Evolutionary conservation across 2,329 filamentous ascomycete genomes (phyloP).

Genomic region (Lithohypha guttulata): DNA sequence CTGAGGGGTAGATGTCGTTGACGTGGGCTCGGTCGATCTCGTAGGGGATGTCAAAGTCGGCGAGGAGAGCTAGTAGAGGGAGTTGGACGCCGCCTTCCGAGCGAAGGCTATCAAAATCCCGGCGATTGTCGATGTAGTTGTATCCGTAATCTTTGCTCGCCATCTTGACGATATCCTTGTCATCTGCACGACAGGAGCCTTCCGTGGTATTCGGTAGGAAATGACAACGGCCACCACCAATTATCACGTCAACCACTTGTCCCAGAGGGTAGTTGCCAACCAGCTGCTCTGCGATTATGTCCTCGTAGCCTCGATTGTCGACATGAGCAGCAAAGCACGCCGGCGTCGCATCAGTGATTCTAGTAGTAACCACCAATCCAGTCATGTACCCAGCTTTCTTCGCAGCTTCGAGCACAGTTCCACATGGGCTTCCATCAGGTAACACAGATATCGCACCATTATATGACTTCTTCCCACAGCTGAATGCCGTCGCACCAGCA

Average conservation of each 20-base stretch:
- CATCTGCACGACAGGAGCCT: constrained; percentile 73
- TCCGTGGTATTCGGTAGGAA: constrained; percentile 74
- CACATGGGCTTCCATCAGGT: constrained; percentile 76
- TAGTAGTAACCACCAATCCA: constrained; percentile 86
- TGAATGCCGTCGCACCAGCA: constrained; percentile 94
- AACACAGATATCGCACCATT: constrained; percentile 90
- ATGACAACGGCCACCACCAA: constrained; percentile 87
- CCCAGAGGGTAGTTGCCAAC: constrained; percentile 79
- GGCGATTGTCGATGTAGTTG: constrained; percentile 61
- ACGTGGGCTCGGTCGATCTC: constrained; percentile 80
- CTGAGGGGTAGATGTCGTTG: constrained; percentile 70
- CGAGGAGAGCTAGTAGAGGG: constrained; percentile 78
- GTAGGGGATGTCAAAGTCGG: constrained; percentile 72
- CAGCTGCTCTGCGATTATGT: constrained; percentile 86
- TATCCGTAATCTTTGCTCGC: constrained; percentile 66
- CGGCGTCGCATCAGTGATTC: constrained; percentile 90
- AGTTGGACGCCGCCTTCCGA: constrained; percentile 55
- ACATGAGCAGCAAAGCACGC: constrained; percentile 91
- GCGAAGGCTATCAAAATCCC: constrained; percentile 64
- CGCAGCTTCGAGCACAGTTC: constrained; percentile 85
- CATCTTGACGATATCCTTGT: constrained; percentile 60
- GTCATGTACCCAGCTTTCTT: constrained; percentile 87
- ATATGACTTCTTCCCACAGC: constrained; percentile 86
- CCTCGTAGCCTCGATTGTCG: constrained; percentile 66
- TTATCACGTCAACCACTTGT: constrained; percentile 77